A percentile compares a stretch with the other conserved stretches of the same genome.
Conservation (phyloP, 192 early-diverging fungal species). For the Spizellomyces sp. region DNA sequence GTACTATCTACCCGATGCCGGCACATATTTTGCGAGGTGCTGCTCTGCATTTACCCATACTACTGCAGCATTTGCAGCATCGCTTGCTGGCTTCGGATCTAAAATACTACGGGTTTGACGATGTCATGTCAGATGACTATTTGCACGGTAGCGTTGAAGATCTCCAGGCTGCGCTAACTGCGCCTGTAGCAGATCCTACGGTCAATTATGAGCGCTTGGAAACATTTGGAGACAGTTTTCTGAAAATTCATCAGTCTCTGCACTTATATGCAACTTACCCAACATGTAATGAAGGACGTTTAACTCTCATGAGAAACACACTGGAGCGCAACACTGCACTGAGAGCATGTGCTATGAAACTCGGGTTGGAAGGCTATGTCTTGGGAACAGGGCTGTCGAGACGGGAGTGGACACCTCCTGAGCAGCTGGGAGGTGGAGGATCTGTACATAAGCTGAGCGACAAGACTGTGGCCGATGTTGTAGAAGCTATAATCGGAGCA, state of each 20-base stretch:
- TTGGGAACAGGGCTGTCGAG: slow-evolving; percentile 13
- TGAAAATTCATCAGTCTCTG: slow-evolving; percentile 76
- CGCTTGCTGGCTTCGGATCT: slow-evolving; percentile 38
- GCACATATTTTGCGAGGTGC: slow-evolving; percentile 17
- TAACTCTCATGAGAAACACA: slow-evolving; percentile 12
- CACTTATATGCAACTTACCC: slow-evolving; percentile 79
- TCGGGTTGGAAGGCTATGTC: slow-evolving; percentile 21
- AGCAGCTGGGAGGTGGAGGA: slow-evolving; percentile 1
- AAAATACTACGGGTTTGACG: slow-evolving; percentile 9
- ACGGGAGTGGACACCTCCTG: slow-evolving; percentile 22
- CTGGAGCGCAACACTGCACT: slow-evolving; percentile 27
- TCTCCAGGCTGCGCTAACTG: slow-evolving; percentile 68
- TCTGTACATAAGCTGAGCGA: slow-evolving; percentile 59
- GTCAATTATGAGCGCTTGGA: slow-evolving; percentile 89
- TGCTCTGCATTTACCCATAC: slow-evolving; percentile 35
- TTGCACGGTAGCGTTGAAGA: slow-evolving; percentile 3
- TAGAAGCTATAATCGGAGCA: slow-evolving; percentile 85
- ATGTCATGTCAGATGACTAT: slow-evolving; percentile 7
- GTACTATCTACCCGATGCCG: slow-evolving; percentile 36
- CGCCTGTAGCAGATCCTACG: slow-evolving; percentile 63
- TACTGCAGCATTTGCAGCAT: slow-evolving; percentile 40
- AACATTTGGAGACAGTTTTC: slow-evolving; percentile 84
- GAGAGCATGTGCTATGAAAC: not conserved
- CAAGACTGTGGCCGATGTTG: slow-evolving; percentile 83
- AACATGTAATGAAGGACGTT: slow-evolving; percentile 32